Percentiles rank a stretch among this genome's conserved stretches.
phyloP scores from a whole-genome alignment of 169 alveolate species.

The Eimeria mitis region DNA sequence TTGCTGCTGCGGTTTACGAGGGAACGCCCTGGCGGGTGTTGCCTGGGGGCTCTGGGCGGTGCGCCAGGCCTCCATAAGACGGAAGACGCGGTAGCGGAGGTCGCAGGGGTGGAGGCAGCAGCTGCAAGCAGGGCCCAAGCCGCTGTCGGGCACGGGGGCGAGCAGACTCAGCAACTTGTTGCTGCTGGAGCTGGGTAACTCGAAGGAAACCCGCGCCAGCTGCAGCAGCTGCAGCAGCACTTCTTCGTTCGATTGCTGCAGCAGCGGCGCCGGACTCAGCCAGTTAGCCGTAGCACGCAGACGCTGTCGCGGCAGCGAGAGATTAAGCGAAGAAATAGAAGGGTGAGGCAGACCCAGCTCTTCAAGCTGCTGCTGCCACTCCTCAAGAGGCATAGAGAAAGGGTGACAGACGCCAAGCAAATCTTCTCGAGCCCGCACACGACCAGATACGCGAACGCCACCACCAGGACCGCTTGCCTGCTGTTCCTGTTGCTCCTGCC shows the following conservation, averaged over 20 bases:
- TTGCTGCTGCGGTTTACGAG: slow-evolving; percentile 46
- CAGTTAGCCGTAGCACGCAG: slow-evolving; percentile 23
- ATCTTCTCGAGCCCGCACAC: background rate
- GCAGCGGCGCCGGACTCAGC: slow-evolving; percentile 67
- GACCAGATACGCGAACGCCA: background rate
- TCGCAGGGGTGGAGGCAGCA: slow-evolving; percentile 67
- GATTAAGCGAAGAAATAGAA: background rate
- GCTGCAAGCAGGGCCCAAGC: slow-evolving; percentile 15
- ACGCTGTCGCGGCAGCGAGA: background rate
- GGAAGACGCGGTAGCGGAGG: slow-evolving; percentile 76
- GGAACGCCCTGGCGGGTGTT: background rate
- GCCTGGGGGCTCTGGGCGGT: slow-evolving; percentile 21
- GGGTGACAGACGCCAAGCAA: slow-evolving; percentile 14
- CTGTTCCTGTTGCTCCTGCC: background rate
- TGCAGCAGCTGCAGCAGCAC: slow-evolving; percentile 66
- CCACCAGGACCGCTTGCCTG: background rate
- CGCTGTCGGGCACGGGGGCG: slow-evolving; percentile 50
- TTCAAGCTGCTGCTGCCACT: slow-evolving; percentile 23
- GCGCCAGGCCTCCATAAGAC: slow-evolving; percentile 77
- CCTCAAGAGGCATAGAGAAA: slow-evolving; percentile 21
- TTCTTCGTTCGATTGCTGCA: slow-evolving; percentile 58
- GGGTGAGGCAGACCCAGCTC: background rate
- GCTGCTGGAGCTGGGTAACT: slow-evolving; percentile 78
- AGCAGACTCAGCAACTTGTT: slow-evolving; percentile 63
- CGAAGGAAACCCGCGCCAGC: slow-evolving; percentile 69